Conservation (phyloP, 306 rosid species). For the Prunus dulcis region DNA sequence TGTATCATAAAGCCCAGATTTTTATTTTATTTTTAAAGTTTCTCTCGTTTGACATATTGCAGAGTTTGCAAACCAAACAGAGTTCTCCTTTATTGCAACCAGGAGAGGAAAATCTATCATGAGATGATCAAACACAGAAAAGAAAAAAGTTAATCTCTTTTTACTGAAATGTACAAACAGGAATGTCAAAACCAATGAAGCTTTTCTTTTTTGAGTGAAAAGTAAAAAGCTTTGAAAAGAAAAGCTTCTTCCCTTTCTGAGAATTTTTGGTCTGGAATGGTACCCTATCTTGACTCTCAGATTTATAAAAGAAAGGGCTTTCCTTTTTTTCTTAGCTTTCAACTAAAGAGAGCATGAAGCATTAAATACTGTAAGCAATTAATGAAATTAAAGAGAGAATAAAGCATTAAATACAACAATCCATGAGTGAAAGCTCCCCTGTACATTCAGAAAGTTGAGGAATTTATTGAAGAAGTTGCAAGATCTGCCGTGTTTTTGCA, state of each 20-base stretch:
- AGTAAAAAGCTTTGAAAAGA: neutral
- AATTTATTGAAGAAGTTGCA: neutral
- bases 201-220: conserved; percentile 8
- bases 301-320: neutral
- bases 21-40: neutral
- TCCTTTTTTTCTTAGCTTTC: neutral
- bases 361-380: neutral
- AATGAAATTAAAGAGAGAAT: neutral
- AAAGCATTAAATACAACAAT: conserved; percentile 3
- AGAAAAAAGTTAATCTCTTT: conserved; percentile 2
- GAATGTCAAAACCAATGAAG: conserved; percentile 11
- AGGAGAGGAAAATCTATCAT: neutral
- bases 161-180: conserved; percentile 5
- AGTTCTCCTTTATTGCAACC: neutral
- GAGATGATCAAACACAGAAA: conserved; percentile 14
- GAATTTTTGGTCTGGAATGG: conserved; percentile 5
- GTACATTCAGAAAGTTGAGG: neutral
- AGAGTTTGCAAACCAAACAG: neutral
- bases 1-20: neutral
- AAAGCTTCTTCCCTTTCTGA: neutral
- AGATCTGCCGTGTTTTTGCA: conserved; percentile 8
- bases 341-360: neutral
- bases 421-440: neutral
- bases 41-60: neutral
- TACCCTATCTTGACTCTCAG: neutral